Base-by-base conservation (phyloP, 345 rosid species). In the Brassica cretica region DNA sequence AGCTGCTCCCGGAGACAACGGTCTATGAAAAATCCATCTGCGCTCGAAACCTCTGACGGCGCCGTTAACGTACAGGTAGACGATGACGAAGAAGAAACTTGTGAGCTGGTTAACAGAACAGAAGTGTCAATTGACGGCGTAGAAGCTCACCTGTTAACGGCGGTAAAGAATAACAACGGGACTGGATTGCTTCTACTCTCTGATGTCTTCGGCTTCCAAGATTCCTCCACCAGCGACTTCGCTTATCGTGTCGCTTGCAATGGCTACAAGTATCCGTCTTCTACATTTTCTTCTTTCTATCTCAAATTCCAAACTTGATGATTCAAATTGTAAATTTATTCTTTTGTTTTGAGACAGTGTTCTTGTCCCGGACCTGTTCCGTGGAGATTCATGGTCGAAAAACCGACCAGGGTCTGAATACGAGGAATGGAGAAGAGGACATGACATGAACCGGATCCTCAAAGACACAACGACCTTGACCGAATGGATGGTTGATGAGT, bases 241-340 rank as follows among this genome's bases (percentile, higher is more conserved):
- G 97, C 98, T 5, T 94, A 94, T 64, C 90, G 96, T 1, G 84
- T 94, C 24, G 97, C 97, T 55, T 94, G 96, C 85, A 89, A 85
- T 76, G 96, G 97, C 65, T 93, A 85, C 90, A 93, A 93, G 93
- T 93, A 87, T 9, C 0, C 25, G 16, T 46, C 83, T 73, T 79
- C 82, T 66, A 37, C 59, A 15, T 39, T 9, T 37, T 51, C 37
- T 49, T 69, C 9, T 3, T 11, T 55, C 11, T 71, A 29, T 65
- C 5, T 19, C 0, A 21, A 46, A n/a, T 14, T 58, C 10, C 4
- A 11, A 19, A 44, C 53, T 24, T 49, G 8, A 12, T 25, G 4
- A 44, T 11, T 29, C 11, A 16, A 62, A 49, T 63, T 70, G 64
- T 1, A 9, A 4, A 8, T 8, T 24, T 44, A 2, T 59, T 55